Base-by-base conservation (phyloP, 1,284 basidiomycete species). In the Cutaneotrichosporon arboriforme region DNA sequence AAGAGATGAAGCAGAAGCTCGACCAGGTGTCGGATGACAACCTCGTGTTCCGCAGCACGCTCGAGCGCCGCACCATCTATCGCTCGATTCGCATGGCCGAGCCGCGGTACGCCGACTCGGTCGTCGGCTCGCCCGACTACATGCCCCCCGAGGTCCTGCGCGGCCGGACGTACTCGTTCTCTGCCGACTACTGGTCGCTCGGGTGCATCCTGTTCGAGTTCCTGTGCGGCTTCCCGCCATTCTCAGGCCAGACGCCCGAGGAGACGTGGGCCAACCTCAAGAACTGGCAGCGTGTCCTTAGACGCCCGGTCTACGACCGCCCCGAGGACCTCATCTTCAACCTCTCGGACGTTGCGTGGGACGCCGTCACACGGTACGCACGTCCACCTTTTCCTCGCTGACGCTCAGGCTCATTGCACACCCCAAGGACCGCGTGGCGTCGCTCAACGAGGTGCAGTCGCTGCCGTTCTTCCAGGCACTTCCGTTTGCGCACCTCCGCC, bases 211-310 rank as follows among this genome's bases (percentile, higher is more conserved):
- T 99, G 23, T 99, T 97, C 77, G 92, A 97, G 76, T 97, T 97
- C 77, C 79, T 97, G n/a, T 79, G 76, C 52, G 92, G 92, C 20
- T 98, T 97, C 78, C 96, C 96, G 10, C 96, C 96, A 0, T 99
- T 98, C 78, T 94, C 89, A 49, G 96, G 96, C 13, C 84, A 87
- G 40, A 91, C 87, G 0, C 88, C 93, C 0, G 94, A 99, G 66
- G 96, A 99, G 76, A 99, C 96, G 0, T 99, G 96, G 92, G 91
- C 91, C 18, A 98, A 98, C 74, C 78, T 99, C 63, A 97, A 97
- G 77, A 97, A 97, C 73, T 99, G 96, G 96, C 83, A 85, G 21
- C 88, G 88, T 63, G 90, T 93, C 3, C 80, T 99, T 4, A 81
- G 87, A 18, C 77, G 96, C 58, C 96, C 96, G 1, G 88, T 96